Evolutionary conservation across 2,329 filamentous ascomycete genomes (phyloP), one percentile per base, ranked within the genome.

Genomic region (Xylariaceae sp.): DNA sequence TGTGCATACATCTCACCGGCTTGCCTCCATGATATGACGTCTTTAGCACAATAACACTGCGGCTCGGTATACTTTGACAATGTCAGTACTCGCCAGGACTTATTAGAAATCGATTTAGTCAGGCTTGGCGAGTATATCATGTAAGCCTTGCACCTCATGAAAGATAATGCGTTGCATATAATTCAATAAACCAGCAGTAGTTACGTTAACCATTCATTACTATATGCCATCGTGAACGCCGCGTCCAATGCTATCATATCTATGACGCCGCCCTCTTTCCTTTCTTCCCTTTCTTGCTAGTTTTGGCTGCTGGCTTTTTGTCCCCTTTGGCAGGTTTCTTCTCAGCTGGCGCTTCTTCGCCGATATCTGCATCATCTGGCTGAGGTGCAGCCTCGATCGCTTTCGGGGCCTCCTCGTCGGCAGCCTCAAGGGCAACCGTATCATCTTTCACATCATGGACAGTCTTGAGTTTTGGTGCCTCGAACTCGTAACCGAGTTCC

Each of bases 401-500:
- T 65, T 78, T 75, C 3, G 69, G 68, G 28, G 65, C 63, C 49
- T 75, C 71, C 51, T 73, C 71, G 53, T 72, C 69, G 11, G 64
- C 72, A 26, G 70, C 71, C 68, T 76, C 74, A 29, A 76, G 65
- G 23, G 73, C 69, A 33, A 72, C 66, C 53, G 68, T 64, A 14
- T 69, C 71, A 53, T 70, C 69, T 36, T 75, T 70, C 21, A 70
- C 71, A n/a, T 78, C 77, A 21, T 76, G 69, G 11, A 79, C 75
- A 7, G 71, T 71, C 79, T 91, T 96, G 65, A 96, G 76, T 64
- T 81, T 77, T 0, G 92, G 91, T 19, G 85, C 83, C 48, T 91
- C 84, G 69, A 92, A 93, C 59, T 95, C 87, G 74, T 99, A 98
- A 8, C 90, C 94, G 58, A 96, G 75, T 37, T 82, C 86, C 81